Conservation (phyloP, 2,329 filamentous ascomycete genomes). For the Colletotrichum aenigma region DNA sequence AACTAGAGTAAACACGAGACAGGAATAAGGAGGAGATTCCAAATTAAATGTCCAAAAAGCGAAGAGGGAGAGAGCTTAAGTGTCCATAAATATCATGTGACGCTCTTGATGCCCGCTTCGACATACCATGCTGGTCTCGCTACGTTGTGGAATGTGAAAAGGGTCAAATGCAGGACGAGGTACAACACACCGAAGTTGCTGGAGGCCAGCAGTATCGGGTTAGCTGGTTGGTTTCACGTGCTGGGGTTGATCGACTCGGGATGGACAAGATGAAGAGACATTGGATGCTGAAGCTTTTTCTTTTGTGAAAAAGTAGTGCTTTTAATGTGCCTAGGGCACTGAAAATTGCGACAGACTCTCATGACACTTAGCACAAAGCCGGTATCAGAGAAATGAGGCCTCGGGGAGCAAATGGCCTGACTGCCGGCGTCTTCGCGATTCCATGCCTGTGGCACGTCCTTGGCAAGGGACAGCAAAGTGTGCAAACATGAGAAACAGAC, state of each 20-base stretch:
- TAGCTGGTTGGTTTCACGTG: background rate
- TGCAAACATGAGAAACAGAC: too few relatives aligned
- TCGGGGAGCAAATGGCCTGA: background rate
- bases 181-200: background rate
- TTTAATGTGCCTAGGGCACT: too few relatives aligned
- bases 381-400: background rate
- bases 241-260: background rate
- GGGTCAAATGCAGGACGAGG: background rate
- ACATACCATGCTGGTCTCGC: background rate
- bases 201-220: background rate
- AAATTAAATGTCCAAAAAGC: background rate
- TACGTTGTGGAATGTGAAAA: background rate
- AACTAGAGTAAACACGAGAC: background rate
- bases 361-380: background rate
- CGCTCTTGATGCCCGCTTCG: background rate
- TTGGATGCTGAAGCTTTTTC: background rate
- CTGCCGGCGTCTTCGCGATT: background rate
- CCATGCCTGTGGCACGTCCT: background rate
- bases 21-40: background rate
- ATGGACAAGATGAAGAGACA: background rate
- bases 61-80: background rate
- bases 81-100: background rate
- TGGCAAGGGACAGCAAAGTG: background rate
- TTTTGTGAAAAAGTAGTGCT: too few relatives aligned
- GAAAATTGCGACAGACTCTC: background rate